These are phyloP conservation scores for Tremella yokohamensis DNA, from an alignment of 768 basidiomycete genomes.

Conservation along the genomic window DNA sequence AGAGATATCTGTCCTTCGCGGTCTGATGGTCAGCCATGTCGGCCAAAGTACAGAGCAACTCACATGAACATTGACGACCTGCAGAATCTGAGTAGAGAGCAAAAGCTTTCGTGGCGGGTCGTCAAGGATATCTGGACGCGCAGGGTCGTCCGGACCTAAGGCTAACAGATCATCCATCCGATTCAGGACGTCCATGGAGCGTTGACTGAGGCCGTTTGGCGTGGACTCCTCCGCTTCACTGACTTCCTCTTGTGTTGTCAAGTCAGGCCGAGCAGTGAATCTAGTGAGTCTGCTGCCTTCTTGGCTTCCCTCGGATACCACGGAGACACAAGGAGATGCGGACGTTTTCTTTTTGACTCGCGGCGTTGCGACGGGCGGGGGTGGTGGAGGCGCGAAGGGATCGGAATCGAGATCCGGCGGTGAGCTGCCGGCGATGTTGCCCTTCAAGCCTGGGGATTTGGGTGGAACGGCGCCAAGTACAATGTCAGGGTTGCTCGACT, in stretches of 20 bases:
- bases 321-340: slow-evolving; percentile 40
- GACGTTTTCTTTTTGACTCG: slow-evolving; percentile 22
- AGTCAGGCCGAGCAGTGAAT: slow-evolving; percentile 8
- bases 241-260: slow-evolving; percentile 6
- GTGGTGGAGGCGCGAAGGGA: slow-evolving; percentile 61
- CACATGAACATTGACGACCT: slow-evolving; percentile 74
- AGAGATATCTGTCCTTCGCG: slow-evolving; percentile 91
- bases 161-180: slow-evolving; percentile 46
- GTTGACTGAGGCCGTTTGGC: slow-evolving; percentile 19
- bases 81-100: slow-evolving; percentile 78
- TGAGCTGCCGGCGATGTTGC: neutral
- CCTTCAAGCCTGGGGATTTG: too few species aligned
- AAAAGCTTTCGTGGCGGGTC: slow-evolving; percentile 82
- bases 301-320: slow-evolving; percentile 42
- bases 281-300: slow-evolving; percentile 31
- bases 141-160: slow-evolving; percentile 34
- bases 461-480: neutral
- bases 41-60: slow-evolving; percentile 13
- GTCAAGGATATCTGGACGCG: slow-evolving; percentile 63
- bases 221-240: slow-evolving; percentile 1
- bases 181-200: slow-evolving; percentile 31
- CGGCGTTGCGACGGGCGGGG: slow-evolving; percentile 66
- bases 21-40: slow-evolving; percentile 57
- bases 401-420: slow-evolving; percentile 58
- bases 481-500: slow-evolving; percentile 23